Conservation (phyloP, 116 monocot genomes). For the Cymodocea nodosa region DNA sequence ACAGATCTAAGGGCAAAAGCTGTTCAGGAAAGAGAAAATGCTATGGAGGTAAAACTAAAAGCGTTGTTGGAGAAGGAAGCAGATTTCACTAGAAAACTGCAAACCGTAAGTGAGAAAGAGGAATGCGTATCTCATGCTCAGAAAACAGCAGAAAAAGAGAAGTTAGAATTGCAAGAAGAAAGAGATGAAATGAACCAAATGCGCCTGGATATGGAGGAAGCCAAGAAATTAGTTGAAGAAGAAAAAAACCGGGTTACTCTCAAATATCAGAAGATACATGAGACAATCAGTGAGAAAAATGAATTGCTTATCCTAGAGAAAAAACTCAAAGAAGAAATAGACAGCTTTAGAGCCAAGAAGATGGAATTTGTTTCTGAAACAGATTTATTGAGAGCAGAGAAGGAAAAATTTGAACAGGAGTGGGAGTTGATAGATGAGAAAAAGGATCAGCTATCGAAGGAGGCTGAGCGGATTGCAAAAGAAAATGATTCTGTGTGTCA, state of each 20-base stretch:
- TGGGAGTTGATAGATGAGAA: slow-evolving; percentile 94
- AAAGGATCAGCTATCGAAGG: slow-evolving; percentile 51
- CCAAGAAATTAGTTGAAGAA: slow-evolving; percentile 32
- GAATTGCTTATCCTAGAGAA: slow-evolving; percentile 48
- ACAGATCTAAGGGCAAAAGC: slow-evolving; percentile 23
- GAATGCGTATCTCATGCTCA: slow-evolving; percentile 17
- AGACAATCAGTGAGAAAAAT: slow-evolving; percentile 46
- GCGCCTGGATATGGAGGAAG: slow-evolving; percentile 41
- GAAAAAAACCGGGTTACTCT: slow-evolving; percentile 31
- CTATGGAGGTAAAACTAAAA: slow-evolving; percentile 16
- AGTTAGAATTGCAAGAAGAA: slow-evolving; percentile 37
- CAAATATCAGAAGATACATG: slow-evolving; percentile 35
- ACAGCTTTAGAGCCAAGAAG: slow-evolving; percentile 61
- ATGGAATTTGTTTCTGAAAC: slow-evolving; percentile 42
- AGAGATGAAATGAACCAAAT: slow-evolving; percentile 30
- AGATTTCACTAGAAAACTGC: slow-evolving; percentile 24
- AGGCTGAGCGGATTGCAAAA: slow-evolving; percentile 37
- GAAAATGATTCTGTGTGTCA: slow-evolving; percentile 39
- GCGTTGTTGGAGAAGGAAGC: slow-evolving; percentile 38
- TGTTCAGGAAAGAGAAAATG: slow-evolving; percentile 31
- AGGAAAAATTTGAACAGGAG: slow-evolving; percentile 85
- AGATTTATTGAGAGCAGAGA: slow-evolving; percentile 63
- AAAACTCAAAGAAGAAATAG: slow-evolving; percentile 83
- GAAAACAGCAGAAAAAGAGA: slow-evolving; percentile 19
- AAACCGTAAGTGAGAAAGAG: slow-evolving; percentile 48